phyloP scores from a whole-genome alignment of 208 protist genomes.

The Trypanosoma mega region DNA sequence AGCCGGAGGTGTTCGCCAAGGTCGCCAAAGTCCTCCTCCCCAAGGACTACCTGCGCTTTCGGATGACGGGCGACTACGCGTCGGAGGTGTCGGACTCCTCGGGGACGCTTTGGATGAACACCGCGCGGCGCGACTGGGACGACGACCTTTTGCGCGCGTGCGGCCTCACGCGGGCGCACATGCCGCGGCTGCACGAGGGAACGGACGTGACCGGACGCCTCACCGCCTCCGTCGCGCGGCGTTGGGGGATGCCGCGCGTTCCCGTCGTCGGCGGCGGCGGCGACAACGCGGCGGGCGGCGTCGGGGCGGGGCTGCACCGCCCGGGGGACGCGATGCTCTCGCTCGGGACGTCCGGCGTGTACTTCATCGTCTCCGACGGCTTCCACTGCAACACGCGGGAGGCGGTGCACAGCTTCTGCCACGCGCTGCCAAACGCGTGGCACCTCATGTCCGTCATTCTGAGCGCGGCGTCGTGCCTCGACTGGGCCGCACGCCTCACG shows the following conservation, averaged over 20 bases:
- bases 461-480: conserved; percentile 74
- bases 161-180: conserved; percentile 54
- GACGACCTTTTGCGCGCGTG: conserved; percentile 65
- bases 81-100: conserved; percentile 76
- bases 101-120: conserved; percentile 76
- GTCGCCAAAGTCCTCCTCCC: conserved; percentile 67
- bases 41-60: conserved; percentile 76
- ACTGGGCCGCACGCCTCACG: conserved; percentile 69
- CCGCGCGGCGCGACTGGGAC: conserved; percentile 60
- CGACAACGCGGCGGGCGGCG: conserved; percentile 74
- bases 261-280: conserved; percentile 68
- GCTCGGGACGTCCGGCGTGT: conserved; percentile 81
- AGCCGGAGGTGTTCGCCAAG: conserved; percentile 57
- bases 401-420: conserved; percentile 82
- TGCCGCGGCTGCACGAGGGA: conserved; percentile 76
- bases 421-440: conserved; percentile 68
- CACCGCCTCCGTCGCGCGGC: conserved; percentile 31
- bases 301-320: conserved; percentile 64
- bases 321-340: conserved; percentile 80
- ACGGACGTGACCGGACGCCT: conserved; percentile 52
- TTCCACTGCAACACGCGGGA: conserved; percentile 74
- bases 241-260: conserved; percentile 53
- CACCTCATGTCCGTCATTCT: conserved; percentile 84
- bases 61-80: conserved; percentile 65
- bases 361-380: conserved; percentile 77